Percentiles rank a stretch among this genome's conserved stretches.
Evolutionary conservation across 805 yeast genomes (phyloP).

Genomic region (Suhomyces sp.): DNA sequence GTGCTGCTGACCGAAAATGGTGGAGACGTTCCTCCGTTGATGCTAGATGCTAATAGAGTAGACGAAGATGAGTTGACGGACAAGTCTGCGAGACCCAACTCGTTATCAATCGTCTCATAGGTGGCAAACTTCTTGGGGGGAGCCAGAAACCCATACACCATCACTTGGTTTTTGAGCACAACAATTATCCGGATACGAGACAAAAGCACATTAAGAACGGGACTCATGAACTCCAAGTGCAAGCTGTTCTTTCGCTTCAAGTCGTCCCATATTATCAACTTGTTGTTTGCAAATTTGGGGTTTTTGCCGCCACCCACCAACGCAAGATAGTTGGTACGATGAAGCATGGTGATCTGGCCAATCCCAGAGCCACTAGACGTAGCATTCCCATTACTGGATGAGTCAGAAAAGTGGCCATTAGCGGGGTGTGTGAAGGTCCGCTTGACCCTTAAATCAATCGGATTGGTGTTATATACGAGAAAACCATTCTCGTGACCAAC

Average conservation of each 20-base stretch:
- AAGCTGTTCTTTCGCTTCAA: slow-evolving; percentile 70
- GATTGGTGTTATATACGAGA: slow-evolving; percentile 81
- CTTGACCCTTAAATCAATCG: slow-evolving; percentile 71
- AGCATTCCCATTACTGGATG: neutral
- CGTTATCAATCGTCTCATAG: slow-evolving; percentile 65
- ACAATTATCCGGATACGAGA: slow-evolving; percentile 76
- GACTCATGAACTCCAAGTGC: slow-evolving; percentile 69
- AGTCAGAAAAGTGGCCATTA: neutral
- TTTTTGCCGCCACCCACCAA: slow-evolving; percentile 84
- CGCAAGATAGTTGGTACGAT: slow-evolving; percentile 87
- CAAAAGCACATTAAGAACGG: slow-evolving; percentile 69
- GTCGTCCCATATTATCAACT: slow-evolving; percentile 90
- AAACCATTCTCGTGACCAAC: slow-evolving; percentile 80
- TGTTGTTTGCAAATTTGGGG: slow-evolving; percentile 76
- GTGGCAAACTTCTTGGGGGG: slow-evolving; percentile 67
- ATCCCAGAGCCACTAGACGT: slow-evolving; percentile 50
- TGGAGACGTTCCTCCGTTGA: slow-evolving; percentile 3
- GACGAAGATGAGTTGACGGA: slow-evolving; percentile 25
- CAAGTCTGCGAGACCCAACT: slow-evolving; percentile 60
- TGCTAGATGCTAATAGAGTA: neutral
- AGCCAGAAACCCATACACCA: slow-evolving; percentile 76
- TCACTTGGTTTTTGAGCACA: slow-evolving; percentile 62
- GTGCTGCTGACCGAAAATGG: slow-evolving; percentile 8
- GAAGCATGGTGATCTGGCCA: slow-evolving; percentile 76
- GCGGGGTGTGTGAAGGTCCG: slow-evolving; percentile 24